Evolutionary conservation across 176 grass and related monocot species (phyloP), one percentile per base, ranked within the genome.

Genomic region (Saccharum spontaneum): DNA sequence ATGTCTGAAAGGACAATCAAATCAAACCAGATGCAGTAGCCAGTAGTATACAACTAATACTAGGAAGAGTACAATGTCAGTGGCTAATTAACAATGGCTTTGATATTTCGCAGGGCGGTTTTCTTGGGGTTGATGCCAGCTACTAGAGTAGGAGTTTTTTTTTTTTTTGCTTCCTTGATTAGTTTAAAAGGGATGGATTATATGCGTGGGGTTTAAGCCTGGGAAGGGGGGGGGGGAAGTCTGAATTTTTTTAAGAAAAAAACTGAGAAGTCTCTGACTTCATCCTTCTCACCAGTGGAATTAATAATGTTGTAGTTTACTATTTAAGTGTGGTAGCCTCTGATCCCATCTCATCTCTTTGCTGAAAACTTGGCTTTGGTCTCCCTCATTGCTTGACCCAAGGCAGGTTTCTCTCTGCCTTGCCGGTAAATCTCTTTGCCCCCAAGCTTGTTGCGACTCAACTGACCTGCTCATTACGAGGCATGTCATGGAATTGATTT

Each of bases 301-400:
- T 48, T 48, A 49, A 52, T 5, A 8, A 61, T 54, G 11, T 16
- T 24, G 17, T 61, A 75, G 37, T 57, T 24, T 48, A 80, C 28
- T 28, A 28, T 28, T 75, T 0, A 17, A 39, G 44, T 10, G 16
- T 30, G 24, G 38, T 67, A 48, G 40, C 33, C 6, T 41, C 7
- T 17, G 75, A 71, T 84, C 38, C 70, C 77, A 44, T 80, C 64
- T 72, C 57, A 10, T 61, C 54, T 24, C 71, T 71, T 66, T 6
- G 44, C 90, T 50, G 86, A 88, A 88, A 88, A 82, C 90, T 22
- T 88, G 86, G 86, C 71, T 85, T 91, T 31, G 77, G 86, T 88
- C 86, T 88, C 86, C 82, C 30, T 77, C 78, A n/a, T 46, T 26
- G 65, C 59, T 82, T 78, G 20, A 50, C 52, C 77, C 78, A 78